phyloP scores from a whole-genome alignment of 306 rosid genomes.

The Rosa rugosa region DNA sequence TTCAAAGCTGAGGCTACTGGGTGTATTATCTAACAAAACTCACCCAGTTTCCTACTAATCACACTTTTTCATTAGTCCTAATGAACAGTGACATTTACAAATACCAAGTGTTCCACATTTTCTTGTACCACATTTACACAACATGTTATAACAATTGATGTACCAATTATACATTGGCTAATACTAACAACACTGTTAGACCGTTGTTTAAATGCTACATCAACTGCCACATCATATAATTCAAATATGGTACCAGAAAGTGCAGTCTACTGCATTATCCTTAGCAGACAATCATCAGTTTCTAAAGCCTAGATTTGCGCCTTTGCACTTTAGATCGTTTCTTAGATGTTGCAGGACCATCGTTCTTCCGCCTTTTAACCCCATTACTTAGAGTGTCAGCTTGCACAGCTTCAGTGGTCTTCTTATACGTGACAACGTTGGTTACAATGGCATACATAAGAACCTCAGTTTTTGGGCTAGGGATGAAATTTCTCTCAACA shows the following conservation, averaged over 20 bases:
- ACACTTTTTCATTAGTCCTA: constrained; percentile 30
- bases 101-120: background rate
- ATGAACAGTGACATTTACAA: constrained; percentile 31
- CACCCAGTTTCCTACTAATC: constrained; percentile 61
- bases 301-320: constrained; percentile 48
- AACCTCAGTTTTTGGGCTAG: constrained; percentile 56
- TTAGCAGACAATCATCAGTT: constrained; percentile 24
- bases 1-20: constrained; percentile 37
- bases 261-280: background rate
- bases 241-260: background rate
- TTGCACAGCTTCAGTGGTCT: constrained; percentile 31
- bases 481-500: constrained; percentile 53
- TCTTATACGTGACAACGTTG: constrained; percentile 57
- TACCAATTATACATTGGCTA: background rate
- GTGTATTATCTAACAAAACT: constrained; percentile 86
- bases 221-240: background rate
- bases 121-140: background rate
- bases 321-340: constrained; percentile 70
- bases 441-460: constrained; percentile 73
- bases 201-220: background rate
- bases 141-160: background rate
- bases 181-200: background rate
- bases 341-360: constrained; percentile 57
- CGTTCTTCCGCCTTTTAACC: constrained; percentile 42
- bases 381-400: constrained; percentile 56